These are phyloP conservation scores for Leishmania tarentolae DNA, from an alignment of 208 protist genomes.

Conservation along the genomic window DNA sequence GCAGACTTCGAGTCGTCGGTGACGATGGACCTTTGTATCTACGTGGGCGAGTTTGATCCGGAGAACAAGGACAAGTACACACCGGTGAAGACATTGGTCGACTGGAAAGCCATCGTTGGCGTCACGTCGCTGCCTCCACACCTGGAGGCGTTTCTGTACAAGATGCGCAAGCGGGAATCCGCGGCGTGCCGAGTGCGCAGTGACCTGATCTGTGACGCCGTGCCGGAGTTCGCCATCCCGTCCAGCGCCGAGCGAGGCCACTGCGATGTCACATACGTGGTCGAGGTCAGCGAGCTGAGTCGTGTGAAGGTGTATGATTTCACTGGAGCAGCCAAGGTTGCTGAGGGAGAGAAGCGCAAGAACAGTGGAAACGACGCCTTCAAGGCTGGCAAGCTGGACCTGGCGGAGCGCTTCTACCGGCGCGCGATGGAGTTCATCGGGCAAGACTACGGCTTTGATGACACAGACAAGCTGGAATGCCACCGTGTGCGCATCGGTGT, in stretches of 20 bases:
- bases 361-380: constrained; percentile 84
- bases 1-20: constrained; percentile 75
- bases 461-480: constrained; percentile 54
- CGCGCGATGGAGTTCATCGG: constrained; percentile 86
- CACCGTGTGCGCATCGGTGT: constrained; percentile 55
- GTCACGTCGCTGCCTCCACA: constrained; percentile 62
- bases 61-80: constrained; percentile 38
- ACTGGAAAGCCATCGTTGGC: constrained; percentile 68
- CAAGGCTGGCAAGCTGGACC: constrained; percentile 56
- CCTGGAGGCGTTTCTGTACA: constrained; percentile 70
- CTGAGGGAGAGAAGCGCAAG: constrained; percentile 66
- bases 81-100: constrained; percentile 47
- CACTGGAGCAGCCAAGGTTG: constrained; percentile 60
- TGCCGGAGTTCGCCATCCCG: constrained; percentile 65
- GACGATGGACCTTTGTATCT: constrained; percentile 65
- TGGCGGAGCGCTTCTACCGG: constrained; percentile 83
- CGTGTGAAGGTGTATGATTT: constrained; percentile 75
- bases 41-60: constrained; percentile 47
- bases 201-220: constrained; percentile 41
- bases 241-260: constrained; percentile 23
- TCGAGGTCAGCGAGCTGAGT: constrained; percentile 62
- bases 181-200: constrained; percentile 64
- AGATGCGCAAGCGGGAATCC: constrained; percentile 73
- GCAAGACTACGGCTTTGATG: constrained; percentile 64
- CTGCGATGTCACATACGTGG: constrained; percentile 59